These are phyloP conservation scores for Arabidopsis lyrata DNA, from an alignment of 441 rosid genomes.

Conservation along the genomic window DNA sequence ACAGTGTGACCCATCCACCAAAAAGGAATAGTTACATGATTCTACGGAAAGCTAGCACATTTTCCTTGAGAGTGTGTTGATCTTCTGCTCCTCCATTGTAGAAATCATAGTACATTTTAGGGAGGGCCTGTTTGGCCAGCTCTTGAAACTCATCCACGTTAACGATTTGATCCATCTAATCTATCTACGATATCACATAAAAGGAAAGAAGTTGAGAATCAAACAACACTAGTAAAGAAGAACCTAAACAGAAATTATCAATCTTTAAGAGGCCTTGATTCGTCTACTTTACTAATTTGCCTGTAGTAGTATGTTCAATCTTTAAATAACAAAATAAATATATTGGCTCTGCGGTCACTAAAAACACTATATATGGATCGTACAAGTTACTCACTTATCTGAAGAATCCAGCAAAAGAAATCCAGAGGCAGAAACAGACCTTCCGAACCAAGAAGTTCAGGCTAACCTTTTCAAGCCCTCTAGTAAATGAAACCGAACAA, in stretches of 20 bases:
- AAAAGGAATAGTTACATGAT: constrained; percentile 52
- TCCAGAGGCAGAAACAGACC: constrained; percentile 17
- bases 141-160: constrained; percentile 78
- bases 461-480: background rate
- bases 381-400: constrained; percentile 15
- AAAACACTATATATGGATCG: background rate
- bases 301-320: background rate
- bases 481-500: background rate
- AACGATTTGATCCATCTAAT: constrained; percentile 75
- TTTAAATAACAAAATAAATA: background rate
- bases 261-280: background rate
- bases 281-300: background rate
- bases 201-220: background rate
- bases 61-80: constrained; percentile 66
- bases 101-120: constrained; percentile 81
- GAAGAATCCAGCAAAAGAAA: constrained; percentile 9
- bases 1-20: background rate
- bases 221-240: background rate
- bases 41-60: constrained; percentile 64
- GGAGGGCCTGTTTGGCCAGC: constrained; percentile 72
- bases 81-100: constrained; percentile 81
- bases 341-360: background rate
- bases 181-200: constrained; percentile 33
- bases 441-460: background rate
- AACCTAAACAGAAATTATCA: background rate